These are phyloP conservation scores for Astrothelium macrocarpum DNA, from an alignment of 495 filamentous ascomycete genomes.

Conservation along the genomic window DNA sequence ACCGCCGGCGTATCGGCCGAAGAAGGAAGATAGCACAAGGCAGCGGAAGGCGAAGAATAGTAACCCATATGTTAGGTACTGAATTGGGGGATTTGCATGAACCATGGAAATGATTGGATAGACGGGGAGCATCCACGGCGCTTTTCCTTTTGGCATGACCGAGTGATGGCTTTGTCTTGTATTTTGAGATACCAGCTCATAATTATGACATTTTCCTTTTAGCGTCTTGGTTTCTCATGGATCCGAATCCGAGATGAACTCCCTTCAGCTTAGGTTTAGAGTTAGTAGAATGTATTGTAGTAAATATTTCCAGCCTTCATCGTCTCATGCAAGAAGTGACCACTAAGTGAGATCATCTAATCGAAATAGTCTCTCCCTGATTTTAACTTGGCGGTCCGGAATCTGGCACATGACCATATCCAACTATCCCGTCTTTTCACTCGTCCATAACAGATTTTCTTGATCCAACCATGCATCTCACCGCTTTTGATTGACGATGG, in stretches of 20 bases:
- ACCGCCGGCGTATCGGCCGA: not conserved
- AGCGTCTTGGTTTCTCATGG: not conserved
- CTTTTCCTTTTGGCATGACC: not conserved
- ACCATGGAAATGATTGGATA: not conserved
- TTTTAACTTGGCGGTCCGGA: no score
- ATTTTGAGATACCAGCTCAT: not conserved
- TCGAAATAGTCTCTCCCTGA: no score
- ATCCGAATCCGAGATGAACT: not conserved
- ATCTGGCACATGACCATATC: no score
- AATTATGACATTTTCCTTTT: not conserved
- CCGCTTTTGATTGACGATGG: no score
- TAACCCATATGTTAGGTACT: slow-evolving; percentile 1
- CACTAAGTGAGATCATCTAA: no score
- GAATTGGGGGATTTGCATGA: not conserved
- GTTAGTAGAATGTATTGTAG: slow-evolving; percentile 6
- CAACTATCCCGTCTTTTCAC: no score
- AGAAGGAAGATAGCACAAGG: slow-evolving; percentile 2
- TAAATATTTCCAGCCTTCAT: no score
- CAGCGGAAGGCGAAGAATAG: slow-evolving; percentile 10
- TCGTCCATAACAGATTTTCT: no score
- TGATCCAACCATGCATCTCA: no score
- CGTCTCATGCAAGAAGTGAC: no score
- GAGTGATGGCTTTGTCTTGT: not conserved
- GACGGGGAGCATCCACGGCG: not conserved
- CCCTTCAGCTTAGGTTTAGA: not conserved